Evolutionary conservation across 305 asterid species (phyloP), one percentile per base, ranked within the genome.

Genomic region (Fraxinus sp.): DNA sequence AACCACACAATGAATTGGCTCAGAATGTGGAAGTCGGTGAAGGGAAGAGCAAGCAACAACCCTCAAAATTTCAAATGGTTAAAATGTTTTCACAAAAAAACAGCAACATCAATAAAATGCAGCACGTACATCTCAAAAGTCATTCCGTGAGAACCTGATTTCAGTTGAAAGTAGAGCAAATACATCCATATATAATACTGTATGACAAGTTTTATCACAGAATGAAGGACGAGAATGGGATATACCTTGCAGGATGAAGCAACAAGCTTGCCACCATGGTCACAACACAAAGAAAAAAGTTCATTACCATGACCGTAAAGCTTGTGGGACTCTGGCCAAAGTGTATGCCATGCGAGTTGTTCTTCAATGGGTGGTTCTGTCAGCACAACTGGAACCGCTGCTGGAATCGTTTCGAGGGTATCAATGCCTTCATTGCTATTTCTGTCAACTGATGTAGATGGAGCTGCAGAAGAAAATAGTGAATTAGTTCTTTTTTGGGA

Each of bases 271-370:
- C 99, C 99, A 18, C 90, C 91, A 24, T 90, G 92, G 86, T 94
- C 93, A 82, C 98, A 80, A 74, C 99, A 94, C 16, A 95, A 80
- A 74, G 99, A 88, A 87, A 90, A 95, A 26, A 95, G 88, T 85
- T 95, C 98, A 85, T 95, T 95, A 46, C 99, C 99, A 79, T 95
- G 99, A 37, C 99, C 99, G 74, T 94, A 95, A 64, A 95, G 97
- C 91, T 95, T 95, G 93, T 95, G 98, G 1, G 98, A 89, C 85
- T 95, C 97, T 0, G 98, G 98, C 98, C 98, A 95, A 71, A 95
- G 90, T 64, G 99, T 95, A 85, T 95, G 90, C 93, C 93, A 95
- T 73, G 92, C 90, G 79, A 95, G 88, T 84, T 95, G 97, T 87
- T 95, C 99, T 87, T 95, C 99, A 85, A 95, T 92, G 28, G 99